These are phyloP conservation scores for Penicillium coffeae DNA, from an alignment of 495 filamentous ascomycete genomes.

Conservation along the genomic window DNA sequence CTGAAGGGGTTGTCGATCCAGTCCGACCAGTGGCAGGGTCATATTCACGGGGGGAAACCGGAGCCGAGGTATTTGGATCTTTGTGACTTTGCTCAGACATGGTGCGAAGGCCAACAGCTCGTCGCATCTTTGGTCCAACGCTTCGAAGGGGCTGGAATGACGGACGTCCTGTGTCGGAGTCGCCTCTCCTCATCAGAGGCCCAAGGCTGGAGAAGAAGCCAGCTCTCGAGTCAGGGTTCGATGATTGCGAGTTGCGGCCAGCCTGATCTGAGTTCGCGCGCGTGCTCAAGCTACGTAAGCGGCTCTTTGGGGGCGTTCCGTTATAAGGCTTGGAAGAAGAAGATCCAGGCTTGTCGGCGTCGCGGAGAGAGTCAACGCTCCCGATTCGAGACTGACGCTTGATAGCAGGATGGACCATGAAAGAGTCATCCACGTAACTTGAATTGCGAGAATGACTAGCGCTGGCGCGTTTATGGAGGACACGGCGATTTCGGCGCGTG, in stretches of 20 bases:
- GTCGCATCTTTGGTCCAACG: constrained; percentile 46
- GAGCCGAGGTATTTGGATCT: constrained; percentile 31
- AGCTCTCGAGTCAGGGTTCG: constrained; percentile 41
- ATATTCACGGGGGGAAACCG: constrained; percentile 62
- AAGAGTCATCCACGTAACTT: constrained; percentile 68
- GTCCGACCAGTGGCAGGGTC: constrained; percentile 69
- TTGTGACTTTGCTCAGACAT: constrained; percentile 67
- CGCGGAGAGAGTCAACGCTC: constrained; percentile 60
- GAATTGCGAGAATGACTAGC: constrained; percentile 58
- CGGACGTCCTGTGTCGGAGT: constrained; percentile 45
- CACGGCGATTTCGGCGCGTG: constrained; percentile 62
- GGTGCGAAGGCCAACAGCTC: constrained; percentile 64
- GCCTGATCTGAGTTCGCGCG: constrained; percentile 28
- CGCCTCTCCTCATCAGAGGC: constrained; percentile 36
- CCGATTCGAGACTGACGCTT: constrained; percentile 74
- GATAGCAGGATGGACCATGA: constrained; percentile 45
- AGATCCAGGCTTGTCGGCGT: constrained; percentile 35
- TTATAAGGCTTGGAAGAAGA: constrained; percentile 59
- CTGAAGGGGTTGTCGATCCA: constrained; percentile 83
- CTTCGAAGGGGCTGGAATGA: constrained; percentile 29
- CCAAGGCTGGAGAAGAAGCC: constrained; percentile 50
- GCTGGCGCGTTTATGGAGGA: constrained; percentile 70
- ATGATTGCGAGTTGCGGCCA: constrained; percentile 40
- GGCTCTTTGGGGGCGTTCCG: constrained; percentile 37
- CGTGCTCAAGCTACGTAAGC: constrained; percentile 46